Conservation (phyloP, 1,284 basidiomycete species). For the Apiotrichum veenhuisii region DNA sequence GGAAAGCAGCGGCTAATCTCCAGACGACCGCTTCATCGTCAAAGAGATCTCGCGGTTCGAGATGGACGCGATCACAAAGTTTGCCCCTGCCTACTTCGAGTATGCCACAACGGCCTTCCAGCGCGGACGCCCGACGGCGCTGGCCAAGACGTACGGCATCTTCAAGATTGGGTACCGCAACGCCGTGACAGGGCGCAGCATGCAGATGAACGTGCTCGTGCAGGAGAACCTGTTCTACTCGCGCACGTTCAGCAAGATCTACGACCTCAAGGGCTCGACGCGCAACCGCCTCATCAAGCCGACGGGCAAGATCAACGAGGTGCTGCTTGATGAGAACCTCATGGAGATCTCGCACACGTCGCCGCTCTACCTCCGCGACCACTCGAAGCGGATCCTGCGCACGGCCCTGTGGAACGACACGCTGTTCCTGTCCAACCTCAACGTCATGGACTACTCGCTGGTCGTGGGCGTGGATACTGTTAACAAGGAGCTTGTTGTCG, state of each 20-base stretch:
- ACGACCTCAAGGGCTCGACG: slow-evolving; percentile 90
- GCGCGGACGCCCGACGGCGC: slow-evolving; percentile 83
- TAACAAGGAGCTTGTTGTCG: slow-evolving; percentile 81
- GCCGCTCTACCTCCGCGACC: slow-evolving; percentile 92
- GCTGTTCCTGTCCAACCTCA: slow-evolving; percentile 83
- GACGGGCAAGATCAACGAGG: slow-evolving; percentile 87
- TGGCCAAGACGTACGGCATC: slow-evolving; percentile 97
- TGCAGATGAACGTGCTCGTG: slow-evolving; percentile 91
- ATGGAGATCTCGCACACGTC: slow-evolving; percentile 51
- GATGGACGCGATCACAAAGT: slow-evolving; percentile 91
- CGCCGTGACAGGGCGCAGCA: slow-evolving; percentile 68
- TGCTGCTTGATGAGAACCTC: slow-evolving; percentile 58
- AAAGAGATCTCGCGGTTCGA: slow-evolving; percentile 92
- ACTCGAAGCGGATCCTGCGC: slow-evolving; percentile 86
- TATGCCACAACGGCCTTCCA: slow-evolving; percentile 77
- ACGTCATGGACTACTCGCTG: slow-evolving; percentile 99
- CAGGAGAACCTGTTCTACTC: slow-evolving; percentile 99
- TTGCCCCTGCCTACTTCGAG: slow-evolving; percentile 95
- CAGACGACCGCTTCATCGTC: slow-evolving; percentile 96
- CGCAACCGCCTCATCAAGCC: slow-evolving; percentile 86
- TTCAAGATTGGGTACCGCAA: slow-evolving; percentile 93
- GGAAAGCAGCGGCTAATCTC: slow-evolving; percentile 5
- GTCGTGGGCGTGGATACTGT: slow-evolving; percentile 86
- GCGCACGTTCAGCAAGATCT: slow-evolving; percentile 85
- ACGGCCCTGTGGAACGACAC: slow-evolving; percentile 90